A percentile compares a stretch with the other conserved stretches of the same genome.
phyloP scores from a whole-genome alignment of 164 flowering plant species.

The Kingdonia uniflora region DNA sequence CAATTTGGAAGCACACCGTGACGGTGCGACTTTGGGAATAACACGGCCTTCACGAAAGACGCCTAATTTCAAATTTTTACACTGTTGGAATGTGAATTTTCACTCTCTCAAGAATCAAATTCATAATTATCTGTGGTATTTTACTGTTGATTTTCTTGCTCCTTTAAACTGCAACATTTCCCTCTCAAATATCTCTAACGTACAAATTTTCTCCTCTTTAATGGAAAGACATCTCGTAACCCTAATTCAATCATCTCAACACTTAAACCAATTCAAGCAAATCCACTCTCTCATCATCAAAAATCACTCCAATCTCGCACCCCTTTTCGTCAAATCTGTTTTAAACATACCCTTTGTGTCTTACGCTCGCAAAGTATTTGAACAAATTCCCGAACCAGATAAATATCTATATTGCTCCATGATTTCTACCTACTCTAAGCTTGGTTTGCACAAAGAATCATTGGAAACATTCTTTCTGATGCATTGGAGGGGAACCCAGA shows the following conservation, averaged over 20 bases:
- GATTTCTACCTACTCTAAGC: constrained; percentile 20
- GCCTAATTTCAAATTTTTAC: too few relatives aligned
- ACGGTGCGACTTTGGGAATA: too few relatives aligned
- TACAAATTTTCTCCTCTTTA: neutral
- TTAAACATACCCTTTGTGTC: constrained; percentile 10
- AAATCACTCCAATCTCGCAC: constrained; percentile 10
- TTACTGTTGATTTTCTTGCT: too few relatives aligned
- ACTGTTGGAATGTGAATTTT: too few relatives aligned
- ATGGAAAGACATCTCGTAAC: constrained; percentile 23
- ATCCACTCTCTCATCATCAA: constrained; percentile 26
- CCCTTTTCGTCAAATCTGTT: constrained; percentile 16
- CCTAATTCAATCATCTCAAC: constrained; percentile 14
- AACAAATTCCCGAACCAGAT: constrained; percentile 31
- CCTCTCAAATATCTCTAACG: neutral
- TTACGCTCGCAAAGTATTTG: constrained; percentile 33
- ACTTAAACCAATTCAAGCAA: constrained; percentile 24
- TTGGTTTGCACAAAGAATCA: constrained; percentile 18
- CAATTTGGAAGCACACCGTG: too few relatives aligned
- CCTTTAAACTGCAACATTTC: too few relatives aligned
- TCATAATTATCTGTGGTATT: too few relatives aligned
- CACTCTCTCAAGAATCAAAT: too few relatives aligned
- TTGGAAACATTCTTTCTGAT: constrained; percentile 20
- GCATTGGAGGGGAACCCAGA: constrained; percentile 11
- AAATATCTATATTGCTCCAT: constrained; percentile 14
- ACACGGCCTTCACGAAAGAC: too few relatives aligned